A percentile compares a stretch with the other conserved stretches of the same genome.
Evolutionary conservation across 2,329 filamentous ascomycete species (phyloP).

Genomic region (Aspergillus puulaauensis): DNA sequence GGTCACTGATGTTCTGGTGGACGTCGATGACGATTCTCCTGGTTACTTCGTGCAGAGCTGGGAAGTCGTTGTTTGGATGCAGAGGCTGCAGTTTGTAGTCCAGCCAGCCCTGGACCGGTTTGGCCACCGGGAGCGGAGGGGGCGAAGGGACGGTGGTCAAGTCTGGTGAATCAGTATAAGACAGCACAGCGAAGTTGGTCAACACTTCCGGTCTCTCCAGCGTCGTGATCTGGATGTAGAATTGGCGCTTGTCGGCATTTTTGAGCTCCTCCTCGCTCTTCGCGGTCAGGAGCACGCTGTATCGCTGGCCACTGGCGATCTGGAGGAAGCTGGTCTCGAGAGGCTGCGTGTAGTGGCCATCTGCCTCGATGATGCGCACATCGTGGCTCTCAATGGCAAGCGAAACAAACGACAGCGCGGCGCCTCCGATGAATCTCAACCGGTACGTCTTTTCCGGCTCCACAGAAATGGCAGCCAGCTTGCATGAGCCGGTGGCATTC

Average conservation of each 20-base stretch:
- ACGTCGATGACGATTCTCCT: constrained; percentile 50
- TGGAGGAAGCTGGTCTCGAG: constrained; percentile 48
- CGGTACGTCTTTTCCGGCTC: constrained; percentile 62
- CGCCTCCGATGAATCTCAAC: constrained; percentile 59
- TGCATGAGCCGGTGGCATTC: constrained; percentile 35
- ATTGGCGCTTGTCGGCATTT: constrained; percentile 46
- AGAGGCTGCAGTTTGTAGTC: constrained; percentile 25
- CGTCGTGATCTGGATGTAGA: constrained; percentile 41
- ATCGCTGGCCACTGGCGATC: constrained; percentile 60
- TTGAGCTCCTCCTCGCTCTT: constrained; percentile 40
- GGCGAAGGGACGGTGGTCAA: not conserved
- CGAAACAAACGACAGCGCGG: constrained; percentile 55
- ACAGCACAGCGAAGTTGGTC: constrained; percentile 29
- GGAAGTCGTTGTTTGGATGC: constrained; percentile 13
- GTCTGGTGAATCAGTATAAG: not conserved
- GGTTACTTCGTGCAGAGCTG: constrained; percentile 45
- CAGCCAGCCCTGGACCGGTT: constrained; percentile 7
- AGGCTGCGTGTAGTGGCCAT: constrained; percentile 1
- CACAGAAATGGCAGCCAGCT: constrained; percentile 56
- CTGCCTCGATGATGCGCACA: constrained; percentile 52
- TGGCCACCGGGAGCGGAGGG: constrained; percentile 7
- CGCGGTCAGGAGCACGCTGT: constrained; percentile 55
- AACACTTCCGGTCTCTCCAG: constrained; percentile 24
- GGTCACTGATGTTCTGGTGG: constrained; percentile 25
- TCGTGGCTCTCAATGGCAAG: constrained; percentile 59